Percentiles rank a stretch among this genome's conserved stretches.
phyloP scores from a whole-genome alignment of 208 protist genomes.

The Crithidia brevicula region DNA sequence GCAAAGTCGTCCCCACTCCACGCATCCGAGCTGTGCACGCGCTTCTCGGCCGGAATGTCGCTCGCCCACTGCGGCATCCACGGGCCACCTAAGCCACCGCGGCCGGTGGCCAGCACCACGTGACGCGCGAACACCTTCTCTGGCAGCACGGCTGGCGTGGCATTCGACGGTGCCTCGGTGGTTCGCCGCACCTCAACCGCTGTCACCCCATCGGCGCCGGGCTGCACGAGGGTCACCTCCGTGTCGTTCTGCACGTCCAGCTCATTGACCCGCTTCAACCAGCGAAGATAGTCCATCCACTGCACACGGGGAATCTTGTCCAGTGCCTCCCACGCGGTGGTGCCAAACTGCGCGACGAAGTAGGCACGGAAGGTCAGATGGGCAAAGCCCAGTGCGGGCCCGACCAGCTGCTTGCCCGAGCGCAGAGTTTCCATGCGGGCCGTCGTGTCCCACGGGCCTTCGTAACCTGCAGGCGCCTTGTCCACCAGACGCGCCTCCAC shows the following conservation, averaged over 20 bases:
- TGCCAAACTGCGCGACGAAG: constrained; percentile 14
- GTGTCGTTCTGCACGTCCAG: constrained; percentile 18
- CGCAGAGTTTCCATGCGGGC: constrained; percentile 29
- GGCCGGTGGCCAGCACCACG: constrained; percentile 18
- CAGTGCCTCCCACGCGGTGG: constrained; percentile 15
- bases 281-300: constrained; percentile 29
- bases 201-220: not conserved
- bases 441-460: constrained; percentile 27
- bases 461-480: constrained; percentile 13
- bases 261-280: constrained; percentile 7
- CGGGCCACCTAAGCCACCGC: constrained; percentile 11
- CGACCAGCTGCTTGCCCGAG: constrained; percentile 19
- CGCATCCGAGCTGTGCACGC: constrained; percentile 15
- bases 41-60: constrained; percentile 9
- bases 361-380: constrained; percentile 18
- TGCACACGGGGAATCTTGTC: constrained; percentile 15
- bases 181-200: constrained; percentile 9
- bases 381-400: constrained; percentile 14
- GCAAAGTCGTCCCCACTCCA: constrained; percentile 1
- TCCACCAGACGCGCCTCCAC: constrained; percentile 11
- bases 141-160: not conserved
- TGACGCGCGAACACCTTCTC: constrained; percentile 17
- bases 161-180: not conserved
- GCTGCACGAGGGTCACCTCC: constrained; percentile 12
- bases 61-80: constrained; percentile 9